These are phyloP conservation scores for Arthrobotrys sinensis DNA, from an alignment of 2,329 filamentous ascomycete species.

Conservation along the genomic window DNA sequence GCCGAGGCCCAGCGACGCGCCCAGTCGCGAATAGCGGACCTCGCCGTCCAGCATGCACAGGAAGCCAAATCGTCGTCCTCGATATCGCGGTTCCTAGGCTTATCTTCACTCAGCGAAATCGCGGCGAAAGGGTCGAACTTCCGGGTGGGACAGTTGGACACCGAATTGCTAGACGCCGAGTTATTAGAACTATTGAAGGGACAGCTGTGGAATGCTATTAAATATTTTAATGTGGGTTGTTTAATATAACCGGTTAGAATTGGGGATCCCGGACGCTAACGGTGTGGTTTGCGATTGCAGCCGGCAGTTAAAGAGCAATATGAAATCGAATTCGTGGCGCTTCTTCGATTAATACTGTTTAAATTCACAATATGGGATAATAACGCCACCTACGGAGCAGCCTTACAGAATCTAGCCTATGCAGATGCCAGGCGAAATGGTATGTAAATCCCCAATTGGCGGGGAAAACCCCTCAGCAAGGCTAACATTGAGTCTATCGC, in stretches of 20 bases:
- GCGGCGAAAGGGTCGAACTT: conserved; percentile 79
- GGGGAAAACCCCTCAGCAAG: background rate
- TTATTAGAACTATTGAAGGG: conserved; percentile 85
- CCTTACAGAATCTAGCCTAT: conserved; percentile 90
- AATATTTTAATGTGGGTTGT: conserved; percentile 79
- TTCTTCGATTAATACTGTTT: conserved; percentile 84
- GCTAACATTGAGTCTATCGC: conserved; percentile 48
- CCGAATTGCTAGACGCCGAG: conserved; percentile 94
- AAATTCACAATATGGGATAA: conserved; percentile 98
- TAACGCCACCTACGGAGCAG: conserved; percentile 92
- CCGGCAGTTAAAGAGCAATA: conserved; percentile 63
- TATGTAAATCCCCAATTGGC: conserved; percentile 3
- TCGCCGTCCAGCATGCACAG: conserved; percentile 62
- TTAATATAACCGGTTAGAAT: background rate
- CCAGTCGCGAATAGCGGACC: conserved; percentile 63
- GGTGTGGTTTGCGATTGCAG: conserved; percentile 2
- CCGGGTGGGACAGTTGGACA: conserved; percentile 94
- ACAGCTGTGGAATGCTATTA: conserved; percentile 89
- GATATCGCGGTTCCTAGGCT: conserved; percentile 52
- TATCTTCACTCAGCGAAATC: conserved; percentile 49
- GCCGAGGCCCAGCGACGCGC: conserved; percentile 63
- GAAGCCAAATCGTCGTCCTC: conserved; percentile 56
- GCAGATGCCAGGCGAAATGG: conserved; percentile 79
- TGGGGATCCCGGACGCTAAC: background rate
- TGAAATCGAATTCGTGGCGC: conserved; percentile 80